These are phyloP conservation scores for Saturnispora kantuleensis DNA, from an alignment of 805 yeast genomes.

Conservation along the genomic window DNA sequence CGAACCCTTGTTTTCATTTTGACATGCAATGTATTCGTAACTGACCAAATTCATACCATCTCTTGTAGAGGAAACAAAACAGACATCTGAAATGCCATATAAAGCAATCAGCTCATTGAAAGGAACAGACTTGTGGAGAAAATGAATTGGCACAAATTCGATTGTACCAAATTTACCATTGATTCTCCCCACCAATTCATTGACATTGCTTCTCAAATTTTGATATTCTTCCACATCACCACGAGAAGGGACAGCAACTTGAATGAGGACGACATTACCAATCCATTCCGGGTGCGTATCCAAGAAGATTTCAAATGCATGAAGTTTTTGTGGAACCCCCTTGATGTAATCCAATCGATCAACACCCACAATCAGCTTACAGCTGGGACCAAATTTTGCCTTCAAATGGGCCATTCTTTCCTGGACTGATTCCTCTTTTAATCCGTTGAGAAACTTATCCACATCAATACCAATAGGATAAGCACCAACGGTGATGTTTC, in stretches of 20 bases:
- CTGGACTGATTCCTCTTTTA: constrained; percentile 52
- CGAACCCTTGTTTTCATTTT: constrained; percentile 69
- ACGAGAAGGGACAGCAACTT: constrained; percentile 94
- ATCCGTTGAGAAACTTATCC: constrained; percentile 76
- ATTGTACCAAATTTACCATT: constrained; percentile 95
- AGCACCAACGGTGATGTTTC: constrained; percentile 82
- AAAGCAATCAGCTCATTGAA: constrained; percentile 87
- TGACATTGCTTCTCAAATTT: constrained; percentile 83
- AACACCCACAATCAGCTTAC: constrained; percentile 89
- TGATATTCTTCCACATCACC: constrained; percentile 99
- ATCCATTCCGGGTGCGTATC: constrained; percentile 96
- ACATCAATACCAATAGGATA: constrained; percentile 99
- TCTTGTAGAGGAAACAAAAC: constrained; percentile 87
- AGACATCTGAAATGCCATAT: constrained; percentile 79
- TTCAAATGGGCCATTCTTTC: constrained; percentile 55
- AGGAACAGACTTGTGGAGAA: constrained; percentile 83
- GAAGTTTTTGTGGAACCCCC: constrained; percentile 96
- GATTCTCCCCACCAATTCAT: constrained; percentile 92
- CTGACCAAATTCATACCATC: constrained; percentile 98
- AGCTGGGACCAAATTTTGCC: constrained; percentile 54
- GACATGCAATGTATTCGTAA: constrained; percentile 96
- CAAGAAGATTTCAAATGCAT: constrained; percentile 88
- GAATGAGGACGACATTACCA: constrained; percentile 91
- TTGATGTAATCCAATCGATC: constrained; percentile 94
- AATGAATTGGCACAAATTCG: constrained; percentile 96